phyloP scores from a whole-genome alignment of 495 filamentous ascomycete genomes.

The Viridothelium virens region DNA sequence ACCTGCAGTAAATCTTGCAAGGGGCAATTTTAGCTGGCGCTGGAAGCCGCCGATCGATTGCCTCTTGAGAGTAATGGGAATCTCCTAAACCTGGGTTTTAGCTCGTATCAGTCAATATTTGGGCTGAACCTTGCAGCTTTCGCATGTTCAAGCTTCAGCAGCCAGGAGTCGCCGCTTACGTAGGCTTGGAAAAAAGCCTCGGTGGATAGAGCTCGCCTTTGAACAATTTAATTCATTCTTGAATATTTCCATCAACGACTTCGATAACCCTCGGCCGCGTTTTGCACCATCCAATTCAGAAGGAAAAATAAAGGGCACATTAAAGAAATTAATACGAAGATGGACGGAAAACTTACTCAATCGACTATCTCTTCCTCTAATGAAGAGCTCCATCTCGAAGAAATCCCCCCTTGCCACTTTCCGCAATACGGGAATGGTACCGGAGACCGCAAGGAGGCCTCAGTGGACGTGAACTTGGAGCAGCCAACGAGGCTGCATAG shows the following conservation, averaged over 20 bases:
- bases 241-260: neutral
- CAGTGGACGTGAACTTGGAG: constrained; percentile 3
- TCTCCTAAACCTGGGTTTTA: neutral
- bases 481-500: neutral
- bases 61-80: neutral
- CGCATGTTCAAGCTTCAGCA: neutral
- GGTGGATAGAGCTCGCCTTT: neutral
- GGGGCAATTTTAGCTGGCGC: neutral
- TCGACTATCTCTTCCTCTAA: neutral
- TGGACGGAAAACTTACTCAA: neutral
- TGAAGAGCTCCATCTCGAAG: neutral
- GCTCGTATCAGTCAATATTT: neutral
- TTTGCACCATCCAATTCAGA: neutral
- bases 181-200: neutral
- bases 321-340: neutral
- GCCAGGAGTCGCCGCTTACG: neutral
- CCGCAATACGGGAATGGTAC: neutral
- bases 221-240: neutral
- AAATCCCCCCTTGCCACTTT: neutral
- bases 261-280: neutral
- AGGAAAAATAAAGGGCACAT: neutral
- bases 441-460: neutral
- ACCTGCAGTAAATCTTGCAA: neutral
- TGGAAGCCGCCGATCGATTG: neutral
- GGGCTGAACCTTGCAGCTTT: neutral